Conservation (phyloP, 202 grass and related monocot species). For the Musa balbisiana region DNA sequence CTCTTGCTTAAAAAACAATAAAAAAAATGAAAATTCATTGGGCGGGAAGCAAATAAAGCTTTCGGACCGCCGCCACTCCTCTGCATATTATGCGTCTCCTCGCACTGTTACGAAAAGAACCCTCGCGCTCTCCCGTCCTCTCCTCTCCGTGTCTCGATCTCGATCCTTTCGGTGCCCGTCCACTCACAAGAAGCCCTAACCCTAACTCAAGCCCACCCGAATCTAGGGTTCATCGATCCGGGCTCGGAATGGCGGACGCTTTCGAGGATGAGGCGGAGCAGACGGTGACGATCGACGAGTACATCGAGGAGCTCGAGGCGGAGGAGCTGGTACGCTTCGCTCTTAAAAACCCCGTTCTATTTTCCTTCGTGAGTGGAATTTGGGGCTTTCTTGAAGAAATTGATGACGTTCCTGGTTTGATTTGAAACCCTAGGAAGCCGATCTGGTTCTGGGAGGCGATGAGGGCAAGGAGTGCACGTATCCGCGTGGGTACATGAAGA, state of each 20-base stretch:
- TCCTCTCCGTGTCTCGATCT: not conserved
- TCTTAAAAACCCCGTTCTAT: not conserved
- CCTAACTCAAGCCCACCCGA: not conserved
- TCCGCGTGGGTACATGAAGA: slow-evolving; percentile 68
- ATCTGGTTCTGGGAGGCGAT: slow-evolving; percentile 90
- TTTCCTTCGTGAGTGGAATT: not conserved
- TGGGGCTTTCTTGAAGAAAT: not conserved
- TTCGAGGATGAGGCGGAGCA: slow-evolving; percentile 63
- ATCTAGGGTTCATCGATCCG: not conserved
- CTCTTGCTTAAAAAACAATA: too few species aligned
- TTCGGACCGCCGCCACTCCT: not conserved
- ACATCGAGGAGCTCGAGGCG: slow-evolving; percentile 80
- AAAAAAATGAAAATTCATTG: too few species aligned
- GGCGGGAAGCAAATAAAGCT: not conserved
- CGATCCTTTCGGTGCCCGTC: slow-evolving; percentile 37
- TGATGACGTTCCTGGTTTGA: not conserved
- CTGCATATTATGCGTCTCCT: not conserved
- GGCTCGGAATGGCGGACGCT: slow-evolving; percentile 32
- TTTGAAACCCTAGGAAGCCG: slow-evolving; percentile 57
- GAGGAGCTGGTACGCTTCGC: slow-evolving; percentile 50
- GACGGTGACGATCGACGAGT: slow-evolving; percentile 57
- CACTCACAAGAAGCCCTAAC: not conserved
- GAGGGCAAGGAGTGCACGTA: slow-evolving; percentile 98
- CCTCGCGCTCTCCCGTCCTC: not conserved
- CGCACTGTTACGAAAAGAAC: not conserved